Percentiles rank a stretch among this genome's conserved stretches.
Conservation (phyloP, 148 eudicot species). For the Amaranthus hypochondriacus region DNA sequence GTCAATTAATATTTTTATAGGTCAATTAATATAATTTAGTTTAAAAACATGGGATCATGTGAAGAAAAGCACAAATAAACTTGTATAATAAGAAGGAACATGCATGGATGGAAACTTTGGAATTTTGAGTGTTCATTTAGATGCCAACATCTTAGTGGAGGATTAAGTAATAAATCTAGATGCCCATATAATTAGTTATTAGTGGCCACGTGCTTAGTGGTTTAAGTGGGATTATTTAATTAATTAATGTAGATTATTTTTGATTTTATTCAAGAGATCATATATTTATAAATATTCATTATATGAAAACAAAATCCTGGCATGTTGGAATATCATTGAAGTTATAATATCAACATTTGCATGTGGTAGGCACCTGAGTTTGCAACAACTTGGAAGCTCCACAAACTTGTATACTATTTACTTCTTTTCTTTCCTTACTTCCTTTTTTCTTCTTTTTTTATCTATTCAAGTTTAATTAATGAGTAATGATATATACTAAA, state of each 20-base stretch:
- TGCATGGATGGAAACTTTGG: slow-evolving; percentile 27
- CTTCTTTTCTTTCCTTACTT: not conserved
- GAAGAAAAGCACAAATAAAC: slow-evolving; percentile 20
- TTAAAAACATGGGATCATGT: slow-evolving; percentile 34
- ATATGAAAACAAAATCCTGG: slow-evolving; percentile 18
- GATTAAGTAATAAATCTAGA: slow-evolving; percentile 17
- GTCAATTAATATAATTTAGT: not conserved
- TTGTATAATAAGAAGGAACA: slow-evolving; percentile 16
- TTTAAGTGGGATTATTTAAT: slow-evolving; percentile 13
- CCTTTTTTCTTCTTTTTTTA: not conserved
- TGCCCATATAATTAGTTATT: slow-evolving; percentile 12
- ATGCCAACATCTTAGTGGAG: slow-evolving; percentile 20
- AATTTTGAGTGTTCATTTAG: slow-evolving; percentile 26
- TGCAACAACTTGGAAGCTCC: slow-evolving; percentile 21
- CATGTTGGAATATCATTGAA: slow-evolving; percentile 16
- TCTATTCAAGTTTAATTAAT: no score
- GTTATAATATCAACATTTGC: slow-evolving; percentile 3
- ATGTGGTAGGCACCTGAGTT: slow-evolving; percentile 23
- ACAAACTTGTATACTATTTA: not conserved
- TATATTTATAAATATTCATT: not conserved
- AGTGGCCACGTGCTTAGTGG: slow-evolving; percentile 32
- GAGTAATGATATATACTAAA: no score
- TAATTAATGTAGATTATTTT: slow-evolving; percentile 15
- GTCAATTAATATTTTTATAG: not conserved
- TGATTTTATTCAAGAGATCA: slow-evolving; percentile 16